Conservation (phyloP, 2,329 filamentous ascomycete species). For the Colletotrichum godetiae region DNA sequence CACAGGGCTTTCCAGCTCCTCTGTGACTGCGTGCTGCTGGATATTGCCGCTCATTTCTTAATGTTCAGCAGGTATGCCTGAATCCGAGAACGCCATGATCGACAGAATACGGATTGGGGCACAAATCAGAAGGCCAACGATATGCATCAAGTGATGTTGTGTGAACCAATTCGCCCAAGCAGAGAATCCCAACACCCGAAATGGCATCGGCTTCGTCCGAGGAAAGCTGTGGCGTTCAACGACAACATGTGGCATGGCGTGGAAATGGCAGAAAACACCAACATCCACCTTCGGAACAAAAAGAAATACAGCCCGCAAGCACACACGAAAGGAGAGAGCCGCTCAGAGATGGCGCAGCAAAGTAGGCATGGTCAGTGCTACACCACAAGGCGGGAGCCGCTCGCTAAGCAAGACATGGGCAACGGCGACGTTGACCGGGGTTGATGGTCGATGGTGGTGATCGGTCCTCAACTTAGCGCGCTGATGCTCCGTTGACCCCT, state of each 20-base stretch:
- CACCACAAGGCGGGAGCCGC: conserved; percentile 28
- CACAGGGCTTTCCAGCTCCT: background rate
- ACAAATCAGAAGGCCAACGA: background rate
- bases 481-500: conserved; percentile 14
- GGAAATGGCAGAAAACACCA: conserved; percentile 20
- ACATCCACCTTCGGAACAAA: conserved; percentile 8
- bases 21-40: background rate
- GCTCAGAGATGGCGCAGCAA: conserved; percentile 14
- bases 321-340: conserved; percentile 16
- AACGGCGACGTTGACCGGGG: conserved; percentile 20
- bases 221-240: conserved; percentile 21
- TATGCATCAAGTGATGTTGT: conserved; percentile 5
- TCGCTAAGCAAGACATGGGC: conserved; percentile 34
- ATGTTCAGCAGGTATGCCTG: conserved; percentile 12
- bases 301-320: conserved; percentile 1
- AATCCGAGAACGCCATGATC: conserved; percentile 28
- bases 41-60: conserved; percentile 7
- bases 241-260: conserved; percentile 12
- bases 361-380: conserved; percentile 20
- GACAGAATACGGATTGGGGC: conserved; percentile 11
- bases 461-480: conserved; percentile 23
- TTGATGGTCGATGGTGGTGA: background rate
- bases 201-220: conserved; percentile 16
- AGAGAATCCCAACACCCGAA: background rate
- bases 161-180: conserved; percentile 1